phyloP scores from a whole-genome alignment of 805 yeast species.

The Tetrapisispora taiwanensis region DNA sequence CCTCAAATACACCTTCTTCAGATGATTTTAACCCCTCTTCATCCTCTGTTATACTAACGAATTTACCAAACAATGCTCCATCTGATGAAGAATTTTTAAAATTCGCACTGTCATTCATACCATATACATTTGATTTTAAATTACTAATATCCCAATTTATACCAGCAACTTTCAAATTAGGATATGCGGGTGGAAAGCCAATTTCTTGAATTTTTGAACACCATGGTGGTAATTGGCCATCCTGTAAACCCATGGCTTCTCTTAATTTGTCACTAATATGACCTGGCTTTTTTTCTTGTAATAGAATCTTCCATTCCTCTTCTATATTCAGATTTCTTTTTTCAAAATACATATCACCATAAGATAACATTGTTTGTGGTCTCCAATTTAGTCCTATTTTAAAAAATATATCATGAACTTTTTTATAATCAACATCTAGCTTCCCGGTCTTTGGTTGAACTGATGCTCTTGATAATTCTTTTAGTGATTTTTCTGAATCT shows the following conservation, averaged over 20 bases:
- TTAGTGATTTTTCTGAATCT: constrained; percentile 41
- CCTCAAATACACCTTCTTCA: no score
- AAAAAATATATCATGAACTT: constrained; percentile 78
- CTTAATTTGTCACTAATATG: constrained; percentile 49
- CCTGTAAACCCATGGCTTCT: constrained; percentile 58
- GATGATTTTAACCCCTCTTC: not conserved
- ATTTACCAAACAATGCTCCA: constrained; percentile 22
- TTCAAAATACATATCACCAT: constrained; percentile 75
- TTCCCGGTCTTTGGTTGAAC: constrained; percentile 86
- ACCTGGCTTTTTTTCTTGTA: constrained; percentile 53
- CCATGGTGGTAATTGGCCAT: constrained; percentile 69
- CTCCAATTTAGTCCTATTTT: constrained; percentile 53
- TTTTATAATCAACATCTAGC: constrained; percentile 76
- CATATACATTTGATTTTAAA: constrained; percentile 30
- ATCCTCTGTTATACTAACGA: constrained; percentile 8
- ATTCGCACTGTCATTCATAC: constrained; percentile 12
- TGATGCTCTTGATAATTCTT: constrained; percentile 67
- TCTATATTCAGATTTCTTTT: constrained; percentile 52
- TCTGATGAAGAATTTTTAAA: constrained; percentile 4
- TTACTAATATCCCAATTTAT: constrained; percentile 34
- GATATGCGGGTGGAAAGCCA: constrained; percentile 83
- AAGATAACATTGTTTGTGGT: constrained; percentile 49
- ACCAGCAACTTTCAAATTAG: constrained; percentile 49
- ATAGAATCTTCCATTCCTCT: constrained; percentile 24
- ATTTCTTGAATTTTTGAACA: constrained; percentile 49